Base-by-base conservation (phyloP, 169 alveolate genomes). In the Plasmodium gaboni region DNA sequence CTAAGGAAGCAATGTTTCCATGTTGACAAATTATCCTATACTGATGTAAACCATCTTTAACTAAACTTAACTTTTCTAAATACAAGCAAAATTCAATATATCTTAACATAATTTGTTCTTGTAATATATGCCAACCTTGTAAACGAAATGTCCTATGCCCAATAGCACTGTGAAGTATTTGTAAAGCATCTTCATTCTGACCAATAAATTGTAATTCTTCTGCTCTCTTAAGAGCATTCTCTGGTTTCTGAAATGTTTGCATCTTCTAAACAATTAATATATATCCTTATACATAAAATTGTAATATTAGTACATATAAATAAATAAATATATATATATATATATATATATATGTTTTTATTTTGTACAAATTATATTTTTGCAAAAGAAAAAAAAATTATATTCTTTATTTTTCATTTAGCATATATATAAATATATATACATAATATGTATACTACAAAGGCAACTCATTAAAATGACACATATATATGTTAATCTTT, bases 121-220 rank as follows among this genome's bases (percentile, higher is more conserved):
- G 97, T 38, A 95, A 94, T 88, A 94, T 93, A 73, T 96, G 98
- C 98, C 98, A 96, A 65, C 98, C 98, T 65, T 95, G 98, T 19
- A 95, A 93, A 57, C 98, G 91, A 91, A 89, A 94, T 22, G 93
- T 88, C 24, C 97, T 91, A 88, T 96, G 98, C 38, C 97, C 96
- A 38, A 96, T 96, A 63, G 97, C 97, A 1, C 96, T 83, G 93
- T 96, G 98, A 26, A 96, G 94, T 8, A 94, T 88, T 64, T 94
- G 96, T 64, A 96, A 95, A 53, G 98, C 98, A 15, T 95, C 98
- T 61, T 96, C 98, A 87, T 95, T 96, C 72, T 96, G 97, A 48
- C 98, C 98, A 51, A 96, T 94, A 28, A 96, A 93, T 44, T 96
- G 95, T 46, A 96, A 92, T 87, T 96, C 98, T 60, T 96, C 96